Base-by-base conservation (phyloP, 2,329 filamentous ascomycete genomes). In the Aspergillus fumigatiaffinis region DNA sequence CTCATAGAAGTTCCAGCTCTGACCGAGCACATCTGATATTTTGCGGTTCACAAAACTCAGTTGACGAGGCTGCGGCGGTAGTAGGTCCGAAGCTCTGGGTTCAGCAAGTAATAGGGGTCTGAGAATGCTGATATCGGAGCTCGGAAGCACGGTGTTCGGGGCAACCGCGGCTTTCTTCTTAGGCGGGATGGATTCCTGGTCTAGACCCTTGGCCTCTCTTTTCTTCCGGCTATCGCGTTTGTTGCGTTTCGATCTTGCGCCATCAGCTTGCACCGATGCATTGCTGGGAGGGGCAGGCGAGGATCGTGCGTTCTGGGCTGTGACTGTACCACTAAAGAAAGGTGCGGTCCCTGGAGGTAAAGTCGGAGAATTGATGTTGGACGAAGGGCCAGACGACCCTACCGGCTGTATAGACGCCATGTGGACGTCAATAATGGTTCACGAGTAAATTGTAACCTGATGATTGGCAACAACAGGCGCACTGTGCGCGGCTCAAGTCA, bases 191-290 rank as follows among this genome's bases (percentile, higher is more conserved):
- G 56, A 68, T 50, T 76, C 74, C 8, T 64, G 59, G 44, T 77
- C 76, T 29, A 74, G 62, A 3, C 75, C 74, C 59, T 77, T 77
- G 29, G 75, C 72, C 57, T 76, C 75, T 12, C 74, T 71, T 59
- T 77, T 77, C 60, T 77, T 77, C 56, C 74, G 73, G 63, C 73
- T 76, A 49, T 77, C 75, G 32, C 73, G 69, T 66, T 77, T 77
- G 55, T 73, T 75, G 56, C 75, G 68, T 55, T 77, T 77, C 28
- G 71, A 67, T 42, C 70, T 69, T 35, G 61, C 51, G 44, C 60
- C 58, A 54, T 74, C 73, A 14, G 63, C 66, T 58, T 70, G 71
- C 8, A 58, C 63, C 8, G 69, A 69, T 23, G 63, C 60, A 50
- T 63, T 68, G 14, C 63, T 67, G 26, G 65, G 61, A 5, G 73